Evolutionary conservation across 768 basidiomycete species (phyloP).

Genomic region (Kondoa subrosea): DNA sequence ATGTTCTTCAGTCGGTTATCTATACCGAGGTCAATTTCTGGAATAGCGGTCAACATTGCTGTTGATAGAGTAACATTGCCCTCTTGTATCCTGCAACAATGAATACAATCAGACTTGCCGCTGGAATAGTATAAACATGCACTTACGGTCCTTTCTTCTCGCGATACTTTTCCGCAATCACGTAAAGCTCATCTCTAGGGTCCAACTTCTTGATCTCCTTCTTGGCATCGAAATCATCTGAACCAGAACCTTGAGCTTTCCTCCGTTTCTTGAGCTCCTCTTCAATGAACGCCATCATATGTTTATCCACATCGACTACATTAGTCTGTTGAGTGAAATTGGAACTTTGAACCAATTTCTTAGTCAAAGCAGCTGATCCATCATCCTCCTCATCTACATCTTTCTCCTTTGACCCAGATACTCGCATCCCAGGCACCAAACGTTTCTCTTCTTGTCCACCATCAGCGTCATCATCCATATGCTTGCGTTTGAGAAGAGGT

Average conservation of each 20-base stretch:
- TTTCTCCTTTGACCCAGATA: constrained; percentile 35
- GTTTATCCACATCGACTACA: constrained; percentile 88
- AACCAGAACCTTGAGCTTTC: constrained; percentile 40
- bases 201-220: constrained; percentile 34
- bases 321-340: constrained; percentile 98
- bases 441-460: constrained; percentile 37
- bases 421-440: constrained; percentile 32
- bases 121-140: neutral
- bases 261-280: constrained; percentile 60
- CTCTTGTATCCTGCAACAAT: constrained; percentile 44
- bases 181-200: constrained; percentile 62
- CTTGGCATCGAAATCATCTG: constrained; percentile 32
- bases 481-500: constrained; percentile 49
- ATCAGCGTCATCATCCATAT: constrained; percentile 35
- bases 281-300: constrained; percentile 99
- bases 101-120: constrained; percentile 13
- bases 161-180: constrained; percentile 43
- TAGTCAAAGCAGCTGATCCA: constrained; percentile 18
- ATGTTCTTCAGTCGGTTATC: constrained; percentile 86
- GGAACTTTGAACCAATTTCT: constrained; percentile 37
- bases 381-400: constrained; percentile 39
- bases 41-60: constrained; percentile 93
- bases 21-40: constrained; percentile 95
- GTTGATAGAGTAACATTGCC: constrained; percentile 84
- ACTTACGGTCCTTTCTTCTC: constrained; percentile 30